Percentiles rank a stretch among this genome's conserved stretches.
phyloP scores from a whole-genome alignment of 202 grass and related monocot species.

The Carex arenaria region DNA sequence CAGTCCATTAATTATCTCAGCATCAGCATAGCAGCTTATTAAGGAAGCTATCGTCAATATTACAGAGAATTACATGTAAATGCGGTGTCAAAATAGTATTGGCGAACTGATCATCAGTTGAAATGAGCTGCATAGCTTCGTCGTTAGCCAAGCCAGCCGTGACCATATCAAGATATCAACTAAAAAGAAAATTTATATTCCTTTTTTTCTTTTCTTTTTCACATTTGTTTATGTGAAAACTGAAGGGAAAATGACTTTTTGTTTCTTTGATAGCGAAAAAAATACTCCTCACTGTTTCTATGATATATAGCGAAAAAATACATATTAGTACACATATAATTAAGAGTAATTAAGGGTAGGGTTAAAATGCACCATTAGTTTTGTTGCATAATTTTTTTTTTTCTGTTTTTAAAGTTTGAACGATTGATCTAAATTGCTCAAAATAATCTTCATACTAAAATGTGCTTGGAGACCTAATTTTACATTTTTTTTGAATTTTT shows the following conservation, averaged over 20 bases:
- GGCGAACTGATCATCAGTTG: background rate
- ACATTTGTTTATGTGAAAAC: background rate
- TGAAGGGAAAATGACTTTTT: background rate
- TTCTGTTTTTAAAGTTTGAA: too few relatives aligned
- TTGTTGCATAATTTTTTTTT: too few relatives aligned
- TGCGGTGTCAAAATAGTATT: background rate
- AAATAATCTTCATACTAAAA: too few relatives aligned
- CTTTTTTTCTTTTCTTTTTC: background rate
- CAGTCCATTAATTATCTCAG: background rate
- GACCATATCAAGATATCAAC: background rate
- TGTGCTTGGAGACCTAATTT: too few relatives aligned
- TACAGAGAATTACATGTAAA: background rate
- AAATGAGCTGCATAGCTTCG: background rate
- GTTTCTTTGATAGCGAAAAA: too few relatives aligned
- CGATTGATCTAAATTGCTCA: too few relatives aligned
- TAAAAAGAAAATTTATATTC: background rate
- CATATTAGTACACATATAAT: too few relatives aligned
- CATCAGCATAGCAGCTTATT: background rate
- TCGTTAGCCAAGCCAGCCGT: background rate
- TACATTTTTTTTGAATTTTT: too few relatives aligned
- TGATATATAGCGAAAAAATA: too few relatives aligned
- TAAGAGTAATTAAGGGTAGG: too few relatives aligned
- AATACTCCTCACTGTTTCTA: too few relatives aligned
- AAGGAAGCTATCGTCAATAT: background rate
- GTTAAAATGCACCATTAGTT: too few relatives aligned